Base-by-base conservation (phyloP, 495 filamentous ascomycete genomes). In the Neurospora pannonica region DNA sequence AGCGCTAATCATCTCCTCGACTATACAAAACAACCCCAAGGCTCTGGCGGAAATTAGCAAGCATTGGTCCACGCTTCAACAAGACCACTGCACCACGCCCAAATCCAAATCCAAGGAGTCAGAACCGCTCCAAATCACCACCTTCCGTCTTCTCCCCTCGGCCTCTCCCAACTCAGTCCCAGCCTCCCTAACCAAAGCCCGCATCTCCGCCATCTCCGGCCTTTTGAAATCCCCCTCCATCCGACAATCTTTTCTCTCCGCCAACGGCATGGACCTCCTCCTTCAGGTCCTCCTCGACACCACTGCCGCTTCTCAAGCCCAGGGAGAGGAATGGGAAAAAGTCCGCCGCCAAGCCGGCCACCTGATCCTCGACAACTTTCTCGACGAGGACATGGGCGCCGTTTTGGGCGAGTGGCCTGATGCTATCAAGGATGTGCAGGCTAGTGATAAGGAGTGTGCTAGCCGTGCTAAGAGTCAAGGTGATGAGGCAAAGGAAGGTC, bases 1-100 rank as follows among this genome's bases (percentile, higher is more conserved):
- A 2, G 85, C 89, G 10, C 79, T 86, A 2, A 85, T 88, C 72
- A 78, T 92, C 3, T 83, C 85, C 8, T 86, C 84, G 0, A 79
- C 90, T 0, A 73, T 90, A 34, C 88, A 89, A 73, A 92, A 92
- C 80, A 92, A 92, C 79, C 87, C 87, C 31, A 87, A 85, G 31
- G 90, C 90, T 0, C 83, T 91, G 48, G 75, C 77, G 21, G 82
- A 85, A 70, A 81, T 89, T 2, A 79, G 80, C n/a, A 73, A 77
- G 7, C 82, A 82, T 36, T 88, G 86, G 81, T 77, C 80, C 2
- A 46, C 67, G 28, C 78, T 84, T 2, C 71, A 82, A 60, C 77
- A 74, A 19, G 81, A 79, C 67, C 62, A 62, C 17, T 84, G 83
- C 75, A 42, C 76, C 6, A 31, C 31, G 31, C 7, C 36, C 0